Base-by-base conservation (phyloP, 768 basidiomycete genomes). In the Termitomyces sp. region DNA sequence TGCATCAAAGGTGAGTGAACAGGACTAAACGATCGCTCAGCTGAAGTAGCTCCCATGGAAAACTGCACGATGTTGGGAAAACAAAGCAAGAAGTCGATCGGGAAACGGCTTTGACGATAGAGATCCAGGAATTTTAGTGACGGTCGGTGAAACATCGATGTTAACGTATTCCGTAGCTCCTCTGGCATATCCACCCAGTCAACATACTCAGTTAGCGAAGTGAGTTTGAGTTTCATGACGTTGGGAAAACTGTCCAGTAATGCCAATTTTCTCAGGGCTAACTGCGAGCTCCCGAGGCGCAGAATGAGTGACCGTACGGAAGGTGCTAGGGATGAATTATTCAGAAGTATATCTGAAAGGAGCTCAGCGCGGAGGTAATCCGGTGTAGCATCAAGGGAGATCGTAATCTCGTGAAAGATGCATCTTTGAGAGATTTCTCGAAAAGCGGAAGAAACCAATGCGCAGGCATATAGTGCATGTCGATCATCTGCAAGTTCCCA, bases 341-440 rank as follows among this genome's bases (percentile, higher is more conserved):
- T 37, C 14, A 16, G 33, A 27, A 55, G n/a, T 14, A 55, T 55
- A 0, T 45, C 12, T 3, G 53, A 45, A 6, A 55, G 53, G 13
- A 14, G 20, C 43, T 36, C 44, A 4, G 36, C 53, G 24, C 34
- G 26, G 3, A 42, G 18, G 7, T 20, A 34, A 26, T 55, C 18
- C 14, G 10, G 39, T 10, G 24, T 37, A 12, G 32, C 13, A 27
- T 55, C 53, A 20, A 55, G 36, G n/a, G 43, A 46, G 22, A 55
- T 24, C 12, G 53, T 24, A 9, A 55, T 55, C 22, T 55, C 53
- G 12, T 43, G 53, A 30, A 55, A 55, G 24, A 55, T 55, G 14
- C 37, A 34, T 37, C 34, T 46, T 36, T 44, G 53, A 26, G 53
- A 18, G 6, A 26, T 24, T 14, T 37, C 22, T 26, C 44, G 32